Base-by-base conservation (phyloP, 225 moss, liverwort and hornwort species). In the Takakia lepidozioides region DNA sequence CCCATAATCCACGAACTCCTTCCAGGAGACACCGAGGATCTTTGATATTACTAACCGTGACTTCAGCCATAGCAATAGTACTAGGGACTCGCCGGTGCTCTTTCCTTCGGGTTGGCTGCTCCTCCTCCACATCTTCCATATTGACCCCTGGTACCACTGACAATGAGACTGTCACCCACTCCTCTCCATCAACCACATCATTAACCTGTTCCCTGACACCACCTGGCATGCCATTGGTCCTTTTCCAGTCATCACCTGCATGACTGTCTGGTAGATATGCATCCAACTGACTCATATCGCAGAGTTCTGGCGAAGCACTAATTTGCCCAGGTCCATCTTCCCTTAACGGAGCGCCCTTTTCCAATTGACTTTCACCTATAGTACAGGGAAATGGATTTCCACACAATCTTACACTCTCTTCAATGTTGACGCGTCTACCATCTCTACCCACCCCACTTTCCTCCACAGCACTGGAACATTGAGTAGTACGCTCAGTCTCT, bases 51-150 rank as follows among this genome's bases (percentile, higher is more conserved):
- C 93, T 85, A 71, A 98, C 98, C 61, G 85, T 91, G 19, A 98
- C 98, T 78, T 83, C 98, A 25, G 85, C 98, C 75, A 98, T 98
- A 34, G 98, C 98, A 52, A 98, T 78, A 28, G 85, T 98, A 69
- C 91, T 98, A 38, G 95, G 90, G 34, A 91, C 83, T 61, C 90
- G 82, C 22, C 85, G 83, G 51, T 91, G 91, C 26, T 87, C 69
- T 72, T 83, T 91, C 54, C 54, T 75, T 19, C 83, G 70, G 45
- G 72, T 73, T 17, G 95, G 82, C 40, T 84, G 87, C 48, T 98
- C 91, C 58, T 84, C 84, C 55, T 87, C 91, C 38, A 91, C 78
- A 46, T 91, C 98, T 34, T 98, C 90, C 90, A 98, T 91, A 24
- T 85, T 98, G 43, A 98, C 72, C 30, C 91, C 91, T 27, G 91